phyloP scores from a whole-genome alignment of 345 rosid species.

The Camelina sativa region DNA sequence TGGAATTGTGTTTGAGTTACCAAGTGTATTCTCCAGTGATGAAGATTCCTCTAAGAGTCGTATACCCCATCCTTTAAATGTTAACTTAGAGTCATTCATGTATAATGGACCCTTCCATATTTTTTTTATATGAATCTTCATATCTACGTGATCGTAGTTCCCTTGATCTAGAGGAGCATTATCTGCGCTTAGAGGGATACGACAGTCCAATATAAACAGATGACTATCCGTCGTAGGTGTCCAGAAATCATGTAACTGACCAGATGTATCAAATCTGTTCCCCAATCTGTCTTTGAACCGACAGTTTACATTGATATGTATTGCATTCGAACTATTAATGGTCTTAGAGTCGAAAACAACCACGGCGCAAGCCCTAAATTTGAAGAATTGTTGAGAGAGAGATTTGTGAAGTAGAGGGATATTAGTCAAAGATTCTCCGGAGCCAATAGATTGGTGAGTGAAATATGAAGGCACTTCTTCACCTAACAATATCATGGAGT shows the following conservation, averaged over 20 bases:
- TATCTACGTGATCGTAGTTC: constrained; percentile 12
- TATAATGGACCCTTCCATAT: too few species aligned
- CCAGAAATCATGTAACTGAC: not conserved
- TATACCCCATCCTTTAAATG: too few species aligned
- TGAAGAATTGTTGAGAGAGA: not conserved
- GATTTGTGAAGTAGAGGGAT: not conserved
- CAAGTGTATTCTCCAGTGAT: too few species aligned
- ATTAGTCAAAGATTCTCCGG: not conserved
- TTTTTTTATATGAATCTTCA: not conserved
- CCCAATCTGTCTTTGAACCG: not conserved
- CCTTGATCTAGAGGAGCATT: not conserved
- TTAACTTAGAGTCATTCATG: too few species aligned
- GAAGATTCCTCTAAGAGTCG: too few species aligned
- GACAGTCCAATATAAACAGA: not conserved
- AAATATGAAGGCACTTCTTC: constrained; percentile 32
- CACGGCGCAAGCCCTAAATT: constrained; percentile 3
- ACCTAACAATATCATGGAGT: not conserved
- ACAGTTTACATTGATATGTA: not conserved
- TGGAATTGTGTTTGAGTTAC: too few species aligned
- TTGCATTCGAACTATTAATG: not conserved
- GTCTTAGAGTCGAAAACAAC: not conserved
- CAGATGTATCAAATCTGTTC: not conserved
- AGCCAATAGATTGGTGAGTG: not conserved
- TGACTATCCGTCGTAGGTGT: not conserved
- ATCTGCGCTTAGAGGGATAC: not conserved